phyloP scores from a whole-genome alignment of 495 filamentous ascomycete species.

The Chaetomidium leptoderma region DNA sequence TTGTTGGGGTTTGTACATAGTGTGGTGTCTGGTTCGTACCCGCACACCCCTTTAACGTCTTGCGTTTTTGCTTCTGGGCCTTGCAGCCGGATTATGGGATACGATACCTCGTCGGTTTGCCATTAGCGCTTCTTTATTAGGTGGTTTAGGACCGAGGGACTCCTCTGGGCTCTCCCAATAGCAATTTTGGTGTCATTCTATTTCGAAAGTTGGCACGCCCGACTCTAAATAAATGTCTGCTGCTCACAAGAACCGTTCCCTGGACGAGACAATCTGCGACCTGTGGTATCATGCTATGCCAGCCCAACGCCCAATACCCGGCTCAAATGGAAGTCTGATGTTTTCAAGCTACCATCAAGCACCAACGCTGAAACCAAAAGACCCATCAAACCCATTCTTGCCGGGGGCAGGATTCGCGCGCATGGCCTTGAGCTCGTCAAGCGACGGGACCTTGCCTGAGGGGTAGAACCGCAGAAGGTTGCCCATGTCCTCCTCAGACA shows the following conservation, averaged over 20 bases:
- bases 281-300: not conserved
- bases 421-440: constrained; percentile 48
- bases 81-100: not conserved
- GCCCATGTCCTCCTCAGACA: constrained; percentile 83
- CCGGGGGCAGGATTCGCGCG: constrained; percentile 44
- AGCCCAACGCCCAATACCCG: constrained; percentile 37
- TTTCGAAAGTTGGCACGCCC: too few relatives aligned
- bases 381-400: constrained; percentile 53
- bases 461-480: constrained; percentile 65
- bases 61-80: not conserved
- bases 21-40: not conserved
- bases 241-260: too few relatives aligned
- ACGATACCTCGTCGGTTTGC: constrained; percentile 7
- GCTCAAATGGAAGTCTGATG: too few relatives aligned
- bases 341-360: too few relatives aligned
- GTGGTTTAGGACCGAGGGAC: too few relatives aligned
- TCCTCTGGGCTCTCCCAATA: too few relatives aligned
- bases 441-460: constrained; percentile 44
- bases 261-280: not conserved
- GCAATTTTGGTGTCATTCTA: too few relatives aligned
- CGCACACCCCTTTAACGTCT: too few relatives aligned
- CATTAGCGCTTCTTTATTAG: too few relatives aligned
- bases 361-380: constrained; percentile 56
- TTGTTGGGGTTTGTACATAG: not conserved
- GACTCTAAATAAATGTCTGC: too few relatives aligned